Percentiles rank a stretch among this genome's conserved stretches.
Evolutionary conservation across 192 early-diverging fungal species (phyloP).

Genomic region (Backusella tuberculispora): DNA sequence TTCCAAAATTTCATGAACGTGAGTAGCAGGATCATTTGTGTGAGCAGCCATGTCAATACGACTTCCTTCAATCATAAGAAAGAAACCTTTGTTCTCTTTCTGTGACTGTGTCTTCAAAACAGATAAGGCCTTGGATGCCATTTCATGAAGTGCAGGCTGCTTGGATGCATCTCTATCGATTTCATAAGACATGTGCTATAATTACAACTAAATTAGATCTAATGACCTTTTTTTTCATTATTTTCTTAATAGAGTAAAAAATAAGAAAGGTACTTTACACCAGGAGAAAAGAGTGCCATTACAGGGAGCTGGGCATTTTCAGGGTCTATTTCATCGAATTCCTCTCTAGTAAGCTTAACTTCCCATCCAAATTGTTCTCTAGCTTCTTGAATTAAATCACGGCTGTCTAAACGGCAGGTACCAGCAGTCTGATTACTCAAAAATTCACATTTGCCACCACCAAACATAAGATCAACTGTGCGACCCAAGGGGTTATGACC

Average conservation of each 20-base stretch:
- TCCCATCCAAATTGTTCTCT: constrained; percentile 25
- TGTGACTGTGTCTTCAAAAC: constrained; percentile 34
- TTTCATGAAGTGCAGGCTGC: constrained; percentile 58
- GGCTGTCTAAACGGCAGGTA: constrained; percentile 48
- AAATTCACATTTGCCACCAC: constrained; percentile 57
- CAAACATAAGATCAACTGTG: constrained; percentile 56
- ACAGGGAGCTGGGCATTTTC: constrained; percentile 39
- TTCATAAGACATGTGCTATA: constrained; percentile 54
- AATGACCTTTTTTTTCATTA: not conserved
- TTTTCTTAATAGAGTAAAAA: not conserved
- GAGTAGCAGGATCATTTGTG: constrained; percentile 60
- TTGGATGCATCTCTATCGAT: constrained; percentile 47
- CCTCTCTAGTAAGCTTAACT: not conserved
- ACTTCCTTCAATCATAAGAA: constrained; percentile 65
- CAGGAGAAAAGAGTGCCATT: constrained; percentile 48
- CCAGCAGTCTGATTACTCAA: constrained; percentile 32
- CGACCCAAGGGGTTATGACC: constrained; percentile 40
- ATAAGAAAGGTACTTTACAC: constrained; percentile 21
- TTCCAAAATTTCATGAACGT: constrained; percentile 61
- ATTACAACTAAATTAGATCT: not conserved
- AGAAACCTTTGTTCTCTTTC: constrained; percentile 47
- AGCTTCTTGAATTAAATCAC: constrained; percentile 46
- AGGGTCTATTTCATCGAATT: constrained; percentile 30
- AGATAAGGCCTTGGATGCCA: constrained; percentile 49
- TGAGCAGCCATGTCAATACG: constrained; percentile 64